phyloP scores from a whole-genome alignment of 805 yeast species.

The Candida morakotiae region DNA sequence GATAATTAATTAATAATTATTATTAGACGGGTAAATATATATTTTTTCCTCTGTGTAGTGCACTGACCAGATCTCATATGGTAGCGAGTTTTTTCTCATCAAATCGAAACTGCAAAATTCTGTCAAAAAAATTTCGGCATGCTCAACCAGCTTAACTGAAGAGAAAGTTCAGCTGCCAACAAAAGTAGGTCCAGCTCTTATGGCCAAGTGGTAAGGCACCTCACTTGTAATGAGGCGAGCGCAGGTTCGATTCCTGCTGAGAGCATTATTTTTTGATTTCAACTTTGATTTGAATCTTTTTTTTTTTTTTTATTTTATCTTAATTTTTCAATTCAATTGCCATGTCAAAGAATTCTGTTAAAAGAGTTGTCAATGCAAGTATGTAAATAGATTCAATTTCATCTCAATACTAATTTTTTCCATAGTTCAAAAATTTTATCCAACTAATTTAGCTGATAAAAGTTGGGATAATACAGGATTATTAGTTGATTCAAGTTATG shows the following conservation, averaged over 20 bases:
- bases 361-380: conserved; percentile 36
- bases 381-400: conserved; percentile 14
- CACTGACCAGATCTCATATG: no score
- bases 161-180: no score
- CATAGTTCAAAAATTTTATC: conserved; percentile 71
- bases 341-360: conserved; percentile 44
- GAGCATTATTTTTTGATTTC: conserved; percentile 1
- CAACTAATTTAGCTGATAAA: conserved; percentile 73
- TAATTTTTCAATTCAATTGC: not conserved
- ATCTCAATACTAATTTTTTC: conserved; percentile 12
- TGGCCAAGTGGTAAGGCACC: conserved; percentile 7
- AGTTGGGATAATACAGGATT: conserved; percentile 97
- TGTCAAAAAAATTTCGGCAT: no score
- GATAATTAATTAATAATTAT: no score
- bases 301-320: not conserved
- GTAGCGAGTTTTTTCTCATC: no score
- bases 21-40: no score
- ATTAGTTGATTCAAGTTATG: conserved; percentile 62
- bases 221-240: conserved; percentile 5
- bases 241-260: conserved; percentile 6
- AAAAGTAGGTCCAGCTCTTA: not conserved
- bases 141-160: no score
- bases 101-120: no score
- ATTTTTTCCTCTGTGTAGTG: no score
- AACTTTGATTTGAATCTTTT: not conserved